Conservation (phyloP, 495 filamentous ascomycete genomes). For the Massariosphaeria phaeospora region DNA sequence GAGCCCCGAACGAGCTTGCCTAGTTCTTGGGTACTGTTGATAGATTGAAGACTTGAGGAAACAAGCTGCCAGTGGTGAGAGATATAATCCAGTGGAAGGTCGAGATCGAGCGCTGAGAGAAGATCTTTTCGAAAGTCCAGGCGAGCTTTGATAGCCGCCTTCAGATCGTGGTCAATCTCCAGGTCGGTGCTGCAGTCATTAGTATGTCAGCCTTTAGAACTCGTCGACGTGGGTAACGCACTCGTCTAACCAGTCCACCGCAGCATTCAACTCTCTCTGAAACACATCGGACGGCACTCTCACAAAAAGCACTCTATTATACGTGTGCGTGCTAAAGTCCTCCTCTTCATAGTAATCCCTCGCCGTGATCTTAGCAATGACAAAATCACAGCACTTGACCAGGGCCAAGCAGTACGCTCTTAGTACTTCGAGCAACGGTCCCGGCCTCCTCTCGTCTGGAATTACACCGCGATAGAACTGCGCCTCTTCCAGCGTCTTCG, state of each 20-base stretch:
- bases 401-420: slow-evolving; percentile 81
- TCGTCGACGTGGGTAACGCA: too few relatives aligned
- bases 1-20: slow-evolving; percentile 65
- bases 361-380: slow-evolving; percentile 63
- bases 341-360: slow-evolving; percentile 97
- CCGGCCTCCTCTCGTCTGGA: slow-evolving; percentile 4
- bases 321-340: slow-evolving; percentile 88
- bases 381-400: slow-evolving; percentile 76
- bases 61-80: slow-evolving; percentile 19
- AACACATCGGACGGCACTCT: slow-evolving; percentile 22
- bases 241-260: slow-evolving; percentile 20
- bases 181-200: slow-evolving; percentile 2
- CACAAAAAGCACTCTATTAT: slow-evolving; percentile 70
- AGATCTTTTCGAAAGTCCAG: slow-evolving; percentile 26
- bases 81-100: slow-evolving; percentile 11
- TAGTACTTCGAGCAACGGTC: slow-evolving; percentile 56
- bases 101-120: slow-evolving; percentile 26
- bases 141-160: slow-evolving; percentile 15
- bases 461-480: slow-evolving; percentile 46
- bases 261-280: slow-evolving; percentile 22
- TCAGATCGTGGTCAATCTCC: slow-evolving; percentile 7
- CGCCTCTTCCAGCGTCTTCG: slow-evolving; percentile 63
- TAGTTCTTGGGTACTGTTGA: slow-evolving; percentile 55
- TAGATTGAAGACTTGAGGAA: slow-evolving; percentile 13
- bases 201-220: neutral